Evolutionary conservation across 805 yeast genomes (phyloP).

Genomic region (Barnettozyma vustinii): DNA sequence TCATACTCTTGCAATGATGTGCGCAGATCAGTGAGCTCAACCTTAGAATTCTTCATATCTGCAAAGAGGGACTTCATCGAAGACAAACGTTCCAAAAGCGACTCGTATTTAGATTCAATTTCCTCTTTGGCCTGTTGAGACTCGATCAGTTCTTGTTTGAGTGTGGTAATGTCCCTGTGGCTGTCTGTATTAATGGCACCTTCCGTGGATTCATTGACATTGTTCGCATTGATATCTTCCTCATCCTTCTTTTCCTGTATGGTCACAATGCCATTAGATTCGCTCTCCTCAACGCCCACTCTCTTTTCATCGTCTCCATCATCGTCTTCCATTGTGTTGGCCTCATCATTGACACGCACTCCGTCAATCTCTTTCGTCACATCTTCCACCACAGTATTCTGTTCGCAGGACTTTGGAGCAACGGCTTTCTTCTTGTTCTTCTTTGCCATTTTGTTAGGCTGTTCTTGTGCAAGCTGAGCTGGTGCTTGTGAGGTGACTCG

Average conservation of each 20-base stretch:
- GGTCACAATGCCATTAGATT: background rate
- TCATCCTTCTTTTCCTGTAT: background rate
- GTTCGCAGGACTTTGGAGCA: background rate
- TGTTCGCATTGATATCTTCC: background rate
- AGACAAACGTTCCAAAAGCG: constrained; percentile 54
- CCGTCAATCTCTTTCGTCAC: constrained; percentile 4
- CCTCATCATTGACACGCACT: background rate
- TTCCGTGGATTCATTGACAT: constrained; percentile 1
- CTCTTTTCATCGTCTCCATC: constrained; percentile 6
- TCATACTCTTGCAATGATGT: constrained; percentile 45
- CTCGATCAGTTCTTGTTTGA: constrained; percentile 28
- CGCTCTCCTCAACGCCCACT: background rate
- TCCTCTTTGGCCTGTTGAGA: constrained; percentile 49
- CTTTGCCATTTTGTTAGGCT: constrained; percentile 14
- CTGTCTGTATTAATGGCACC: constrained; percentile 1
- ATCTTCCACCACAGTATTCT: constrained; percentile 1
- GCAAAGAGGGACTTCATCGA: constrained; percentile 69
- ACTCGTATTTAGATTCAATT: constrained; percentile 54
- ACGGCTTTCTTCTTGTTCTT: constrained; percentile 15
- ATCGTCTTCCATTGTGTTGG: constrained; percentile 2
- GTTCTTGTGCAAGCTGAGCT: background rate
- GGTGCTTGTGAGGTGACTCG: background rate
- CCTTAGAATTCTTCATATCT: constrained; percentile 68
- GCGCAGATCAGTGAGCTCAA: constrained; percentile 51
- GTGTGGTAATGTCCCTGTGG: constrained; percentile 1